phyloP scores from a whole-genome alignment of 768 basidiomycete species.

The Lactarius hengduanensis region DNA sequence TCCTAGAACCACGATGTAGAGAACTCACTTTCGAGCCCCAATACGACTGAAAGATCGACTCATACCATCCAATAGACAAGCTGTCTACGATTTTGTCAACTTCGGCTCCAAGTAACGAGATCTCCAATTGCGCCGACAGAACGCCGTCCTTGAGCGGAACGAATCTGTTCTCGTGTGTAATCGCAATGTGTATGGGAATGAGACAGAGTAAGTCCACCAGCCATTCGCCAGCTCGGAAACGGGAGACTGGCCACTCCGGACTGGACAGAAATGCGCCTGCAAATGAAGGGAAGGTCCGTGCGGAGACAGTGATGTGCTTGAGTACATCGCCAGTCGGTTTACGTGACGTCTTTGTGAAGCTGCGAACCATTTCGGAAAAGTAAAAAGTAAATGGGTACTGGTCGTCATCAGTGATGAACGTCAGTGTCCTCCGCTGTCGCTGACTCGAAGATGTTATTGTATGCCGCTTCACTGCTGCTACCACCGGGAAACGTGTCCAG shows the following conservation, averaged over 20 bases:
- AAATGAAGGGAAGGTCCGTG: constrained; percentile 37
- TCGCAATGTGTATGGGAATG: constrained; percentile 63
- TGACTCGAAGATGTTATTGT: constrained; percentile 28
- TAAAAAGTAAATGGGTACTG: constrained; percentile 41
- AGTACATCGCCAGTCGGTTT: constrained; percentile 53
- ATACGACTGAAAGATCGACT: constrained; percentile 62
- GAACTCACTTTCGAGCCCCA: constrained; percentile 52
- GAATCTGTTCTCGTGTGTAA: constrained; percentile 59
- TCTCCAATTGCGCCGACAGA: constrained; percentile 48
- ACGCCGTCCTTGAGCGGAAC: constrained; percentile 63
- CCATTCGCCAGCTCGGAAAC: constrained; percentile 57
- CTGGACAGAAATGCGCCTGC: constrained; percentile 7
- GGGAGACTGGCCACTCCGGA: constrained; percentile 35
- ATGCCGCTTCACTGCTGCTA: constrained; percentile 9
- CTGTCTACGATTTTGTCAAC: constrained; percentile 56
- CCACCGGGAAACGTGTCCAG: constrained; percentile 22
- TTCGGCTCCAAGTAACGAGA: constrained; percentile 56
- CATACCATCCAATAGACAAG: constrained; percentile 63
- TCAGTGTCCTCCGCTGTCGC: constrained; percentile 38
- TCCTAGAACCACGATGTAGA: too few species aligned
- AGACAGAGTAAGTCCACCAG: constrained; percentile 58
- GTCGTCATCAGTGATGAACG: constrained; percentile 45
- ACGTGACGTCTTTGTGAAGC: constrained; percentile 48
- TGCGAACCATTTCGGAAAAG: constrained; percentile 45
- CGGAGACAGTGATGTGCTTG: constrained; percentile 39